Evolutionary conservation across 495 filamentous ascomycete species (phyloP), one percentile per base, ranked within the genome.

Genomic region (Penicillium subrubescens): DNA sequence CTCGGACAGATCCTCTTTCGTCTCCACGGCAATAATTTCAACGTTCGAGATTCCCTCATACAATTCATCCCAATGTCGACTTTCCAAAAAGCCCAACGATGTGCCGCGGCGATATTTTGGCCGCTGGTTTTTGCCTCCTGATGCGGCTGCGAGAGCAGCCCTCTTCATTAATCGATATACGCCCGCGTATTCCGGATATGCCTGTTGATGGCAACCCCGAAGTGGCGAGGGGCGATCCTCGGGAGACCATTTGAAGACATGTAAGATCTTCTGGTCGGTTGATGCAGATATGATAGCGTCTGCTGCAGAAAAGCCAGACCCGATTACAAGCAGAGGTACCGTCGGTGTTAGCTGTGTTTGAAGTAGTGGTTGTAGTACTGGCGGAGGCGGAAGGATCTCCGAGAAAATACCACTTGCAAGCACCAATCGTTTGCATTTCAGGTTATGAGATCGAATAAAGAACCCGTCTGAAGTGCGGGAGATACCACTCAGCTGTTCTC

Each of bases 161-260:
- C 79, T 72, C 71, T 86, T 89, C 88, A 90, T 90, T 25, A 83
- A 75, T 19, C 85, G 79, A 65, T 90, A 90, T 11, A 90, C 77
- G 46, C 81, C 77, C 0, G 88, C 86, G 68, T 90, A 89, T 60
- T 90, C 88, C 0, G 88, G 88, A 66, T 90, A 90, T 39, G 87
- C 88, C 19, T 84, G 78, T 43, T 85, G 81, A 72, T 90, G 88
- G 50, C 88, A 90, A 25, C 82, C 82, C 8, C 83, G 82, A 21
- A 90, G 71, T 0, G 87, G 87, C 0, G 85, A 88, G 0, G 86
- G 86, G 29, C 82, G 79, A 8, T 80, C 71, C 19, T 86, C 78
- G 0, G 85, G 82, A 29, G 80, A 76, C 88, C 88, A 90, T 69
- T 83, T 86, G 70, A 84, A 90, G 29, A 88, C 66, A 67, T 90